phyloP scores from a whole-genome alignment of 768 basidiomycete species.

The Lyophyllum atratum region DNA sequence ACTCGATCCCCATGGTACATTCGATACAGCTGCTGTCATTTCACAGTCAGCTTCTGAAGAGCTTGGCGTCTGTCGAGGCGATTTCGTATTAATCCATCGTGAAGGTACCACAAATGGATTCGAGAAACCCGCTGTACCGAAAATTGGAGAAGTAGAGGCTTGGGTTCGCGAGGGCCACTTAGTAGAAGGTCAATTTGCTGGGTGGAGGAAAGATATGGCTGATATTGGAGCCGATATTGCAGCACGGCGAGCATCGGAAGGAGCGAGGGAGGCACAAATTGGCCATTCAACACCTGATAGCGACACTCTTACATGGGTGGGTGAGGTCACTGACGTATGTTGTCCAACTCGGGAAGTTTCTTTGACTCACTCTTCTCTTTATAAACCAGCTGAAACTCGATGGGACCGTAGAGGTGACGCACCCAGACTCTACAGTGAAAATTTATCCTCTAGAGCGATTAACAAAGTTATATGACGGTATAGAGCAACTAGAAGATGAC shows the following conservation, averaged over 20 bases:
- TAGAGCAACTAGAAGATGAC: slow-evolving; percentile 78
- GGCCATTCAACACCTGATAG: slow-evolving; percentile 41
- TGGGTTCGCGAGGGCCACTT: slow-evolving; percentile 71
- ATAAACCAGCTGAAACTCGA: slow-evolving; percentile 63
- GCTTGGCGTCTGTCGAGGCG: slow-evolving; percentile 81
- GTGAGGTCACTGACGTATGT: slow-evolving; percentile 78
- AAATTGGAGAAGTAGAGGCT: slow-evolving; percentile 80
- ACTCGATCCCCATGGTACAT: slow-evolving; percentile 81
- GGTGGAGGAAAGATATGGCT: slow-evolving; percentile 75
- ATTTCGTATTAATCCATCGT: slow-evolving; percentile 80
- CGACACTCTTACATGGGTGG: slow-evolving; percentile 70
- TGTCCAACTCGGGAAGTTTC: neutral
- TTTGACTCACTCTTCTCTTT: slow-evolving; percentile 8
- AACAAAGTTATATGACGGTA: slow-evolving; percentile 77
- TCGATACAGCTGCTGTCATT: slow-evolving; percentile 46
- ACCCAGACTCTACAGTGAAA: slow-evolving; percentile 55
- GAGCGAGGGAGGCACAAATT: slow-evolving; percentile 41
- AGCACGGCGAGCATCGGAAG: slow-evolving; percentile 39
- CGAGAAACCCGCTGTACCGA: slow-evolving; percentile 68
- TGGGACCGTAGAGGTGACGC: slow-evolving; percentile 71
- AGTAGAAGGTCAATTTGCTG: slow-evolving; percentile 52
- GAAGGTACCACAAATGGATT: slow-evolving; percentile 74
- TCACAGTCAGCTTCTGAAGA: slow-evolving; percentile 50
- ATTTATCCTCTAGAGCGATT: slow-evolving; percentile 67
- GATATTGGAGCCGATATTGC: slow-evolving; percentile 66